A percentile compares a stretch with the other conserved stretches of the same genome.
These are phyloP conservation scores for Dianthus caryophyllus DNA, from an alignment of 148 eudicot species.

Conservation along the genomic window DNA sequence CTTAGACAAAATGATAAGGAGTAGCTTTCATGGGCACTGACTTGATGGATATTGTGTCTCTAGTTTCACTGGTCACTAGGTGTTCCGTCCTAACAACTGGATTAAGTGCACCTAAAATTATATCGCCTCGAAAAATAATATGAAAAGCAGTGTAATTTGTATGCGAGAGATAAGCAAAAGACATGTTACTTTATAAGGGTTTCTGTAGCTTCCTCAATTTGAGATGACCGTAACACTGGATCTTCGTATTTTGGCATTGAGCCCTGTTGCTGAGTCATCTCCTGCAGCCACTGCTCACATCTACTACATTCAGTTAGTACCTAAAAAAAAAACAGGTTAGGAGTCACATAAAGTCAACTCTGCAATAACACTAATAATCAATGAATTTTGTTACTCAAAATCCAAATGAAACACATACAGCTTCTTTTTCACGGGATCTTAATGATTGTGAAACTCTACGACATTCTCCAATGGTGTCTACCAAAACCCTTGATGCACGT, in stretches of 20 bases:
- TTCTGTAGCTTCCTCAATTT: slow-evolving; percentile 39
- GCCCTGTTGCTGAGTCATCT: slow-evolving; percentile 48
- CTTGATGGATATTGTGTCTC: background rate
- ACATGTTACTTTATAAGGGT: slow-evolving; percentile 42
- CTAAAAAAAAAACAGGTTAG: slow-evolving; percentile 35
- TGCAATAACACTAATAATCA: background rate
- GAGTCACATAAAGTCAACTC: background rate
- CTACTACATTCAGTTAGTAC: slow-evolving; percentile 51
- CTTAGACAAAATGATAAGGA: background rate
- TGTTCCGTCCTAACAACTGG: no score
- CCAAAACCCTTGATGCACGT: slow-evolving; percentile 42
- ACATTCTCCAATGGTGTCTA: slow-evolving; percentile 40
- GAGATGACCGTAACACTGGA: slow-evolving; percentile 54
- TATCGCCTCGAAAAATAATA: no score
- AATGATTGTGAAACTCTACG: slow-evolving; percentile 40
- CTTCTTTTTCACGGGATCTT: slow-evolving; percentile 48
- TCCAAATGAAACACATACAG: slow-evolving; percentile 36
- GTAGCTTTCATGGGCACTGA: background rate
- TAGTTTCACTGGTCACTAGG: background rate
- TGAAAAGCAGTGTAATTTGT: background rate
- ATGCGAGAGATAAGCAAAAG: background rate
- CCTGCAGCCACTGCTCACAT: slow-evolving; percentile 57
- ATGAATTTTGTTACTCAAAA: background rate
- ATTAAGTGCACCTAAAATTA: no score
- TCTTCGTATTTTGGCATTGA: slow-evolving; percentile 55